Evolutionary conservation across 352 stramenopile genomes (phyloP).

Genomic region (Albugo laibachii): DNA sequence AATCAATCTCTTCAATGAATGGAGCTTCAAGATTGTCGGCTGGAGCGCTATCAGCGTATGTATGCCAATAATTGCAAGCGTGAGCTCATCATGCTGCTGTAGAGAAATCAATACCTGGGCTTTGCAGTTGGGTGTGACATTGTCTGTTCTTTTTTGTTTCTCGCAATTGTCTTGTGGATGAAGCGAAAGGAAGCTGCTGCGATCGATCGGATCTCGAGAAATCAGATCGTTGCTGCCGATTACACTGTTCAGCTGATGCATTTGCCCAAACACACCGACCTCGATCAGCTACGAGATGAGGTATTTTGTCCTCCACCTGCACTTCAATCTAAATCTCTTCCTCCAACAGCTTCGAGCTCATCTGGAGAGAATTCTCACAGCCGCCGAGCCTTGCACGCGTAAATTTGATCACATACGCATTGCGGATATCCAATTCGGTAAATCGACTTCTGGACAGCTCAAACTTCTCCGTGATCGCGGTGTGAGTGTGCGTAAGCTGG

Average conservation of each 20-base stretch:
- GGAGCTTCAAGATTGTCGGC: constrained; percentile 56
- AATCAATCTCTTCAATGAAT: constrained; percentile 48
- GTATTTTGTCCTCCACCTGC: constrained; percentile 11
- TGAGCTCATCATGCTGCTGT: not conserved
- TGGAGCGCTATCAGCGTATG: constrained; percentile 60
- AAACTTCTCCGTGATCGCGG: constrained; percentile 38
- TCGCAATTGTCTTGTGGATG: constrained; percentile 49
- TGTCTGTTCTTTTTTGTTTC: constrained; percentile 37
- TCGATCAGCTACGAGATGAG: constrained; percentile 34
- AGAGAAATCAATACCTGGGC: constrained; percentile 48
- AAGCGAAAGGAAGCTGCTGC: constrained; percentile 45
- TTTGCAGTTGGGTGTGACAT: constrained; percentile 55
- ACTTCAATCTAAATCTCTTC: not conserved
- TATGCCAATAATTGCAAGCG: not conserved
- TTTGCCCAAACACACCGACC: constrained; percentile 32
- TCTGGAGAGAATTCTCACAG: constrained; percentile 34
- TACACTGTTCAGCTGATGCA: constrained; percentile 64
- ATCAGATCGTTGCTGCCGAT: constrained; percentile 47
- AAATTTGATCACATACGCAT: constrained; percentile 39
- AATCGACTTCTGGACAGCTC: constrained; percentile 35
- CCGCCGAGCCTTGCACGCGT: constrained; percentile 23
- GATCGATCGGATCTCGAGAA: constrained; percentile 26
- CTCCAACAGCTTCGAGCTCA: constrained; percentile 30
- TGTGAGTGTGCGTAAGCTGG: constrained; percentile 32
- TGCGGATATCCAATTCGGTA: constrained; percentile 63